These are phyloP conservation scores for Sporopachydermia lactativora DNA, from an alignment of 805 yeast genomes.

Conservation along the genomic window DNA sequence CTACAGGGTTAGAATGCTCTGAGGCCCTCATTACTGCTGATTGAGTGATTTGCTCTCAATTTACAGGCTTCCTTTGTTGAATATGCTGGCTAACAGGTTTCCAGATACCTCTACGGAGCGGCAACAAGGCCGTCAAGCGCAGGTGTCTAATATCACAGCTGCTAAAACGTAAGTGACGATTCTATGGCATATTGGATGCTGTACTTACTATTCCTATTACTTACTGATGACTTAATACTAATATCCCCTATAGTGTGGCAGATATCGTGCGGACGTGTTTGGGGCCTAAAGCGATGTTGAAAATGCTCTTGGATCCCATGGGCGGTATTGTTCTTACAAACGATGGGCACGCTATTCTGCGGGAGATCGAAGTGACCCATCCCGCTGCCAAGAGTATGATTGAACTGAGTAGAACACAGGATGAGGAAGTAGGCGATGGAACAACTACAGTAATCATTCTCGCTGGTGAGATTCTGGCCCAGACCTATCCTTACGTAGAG, in stretches of 20 bases:
- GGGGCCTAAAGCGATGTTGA: conserved; percentile 98
- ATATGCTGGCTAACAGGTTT: conserved; percentile 2
- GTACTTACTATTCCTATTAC: conserved; percentile 3
- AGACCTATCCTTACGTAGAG: conserved; percentile 82
- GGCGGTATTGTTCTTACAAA: conserved; percentile 89
- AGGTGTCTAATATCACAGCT: conserved; percentile 91
- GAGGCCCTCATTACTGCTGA: background rate
- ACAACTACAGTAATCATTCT: conserved; percentile 93
- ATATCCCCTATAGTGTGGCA: conserved; percentile 37
- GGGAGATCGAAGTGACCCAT: conserved; percentile 89
- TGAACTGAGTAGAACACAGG: conserved; percentile 92
- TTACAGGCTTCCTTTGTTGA: conserved; percentile 10
- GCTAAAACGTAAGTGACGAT: conserved; percentile 60
- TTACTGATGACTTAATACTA: background rate
- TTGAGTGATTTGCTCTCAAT: conserved; percentile 3
- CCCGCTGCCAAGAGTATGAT: conserved; percentile 99
- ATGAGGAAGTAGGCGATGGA: conserved; percentile 98
- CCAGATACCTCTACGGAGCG: conserved; percentile 73
- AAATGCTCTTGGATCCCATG: conserved; percentile 94
- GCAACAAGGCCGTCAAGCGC: conserved; percentile 95
- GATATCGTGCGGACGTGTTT: conserved; percentile 95
- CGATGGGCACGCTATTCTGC: conserved; percentile 95
- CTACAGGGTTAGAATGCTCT: background rate
- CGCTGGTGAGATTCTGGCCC: conserved; percentile 95
- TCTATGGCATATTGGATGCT: conserved; percentile 4